These are phyloP conservation scores for Aureobasidium sp. DNA, from an alignment of 2,329 filamentous ascomycete genomes.

Conservation along the genomic window DNA sequence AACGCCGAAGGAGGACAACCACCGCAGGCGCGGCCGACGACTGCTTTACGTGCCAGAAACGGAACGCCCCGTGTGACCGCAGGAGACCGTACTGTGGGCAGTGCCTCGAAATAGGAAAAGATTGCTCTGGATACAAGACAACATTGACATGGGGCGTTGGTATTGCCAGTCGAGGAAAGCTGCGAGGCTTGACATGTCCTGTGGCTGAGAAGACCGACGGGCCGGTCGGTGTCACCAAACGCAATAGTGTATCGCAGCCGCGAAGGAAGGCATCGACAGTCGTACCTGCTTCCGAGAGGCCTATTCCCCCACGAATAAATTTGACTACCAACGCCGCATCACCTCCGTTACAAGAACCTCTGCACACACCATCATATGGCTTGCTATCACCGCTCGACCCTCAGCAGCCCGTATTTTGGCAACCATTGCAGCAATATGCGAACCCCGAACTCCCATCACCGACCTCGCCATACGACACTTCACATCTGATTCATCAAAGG, in stretches of 20 bases:
- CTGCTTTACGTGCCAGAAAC: conserved; percentile 87
- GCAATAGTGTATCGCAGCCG: conserved; percentile 13
- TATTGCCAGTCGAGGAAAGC: conserved; percentile 89
- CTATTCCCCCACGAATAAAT: neutral
- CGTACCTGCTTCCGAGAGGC: neutral
- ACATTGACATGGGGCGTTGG: conserved; percentile 95
- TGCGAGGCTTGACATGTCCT: conserved; percentile 75
- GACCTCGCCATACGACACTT: neutral
- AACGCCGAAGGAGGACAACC: conserved; percentile 80
- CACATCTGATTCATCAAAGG: neutral
- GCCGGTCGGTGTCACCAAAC: conserved; percentile 21
- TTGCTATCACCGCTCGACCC: conserved; percentile 1
- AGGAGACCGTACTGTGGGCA: conserved; percentile 90
- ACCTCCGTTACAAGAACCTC: neutral
- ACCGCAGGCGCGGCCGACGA: conserved; percentile 86
- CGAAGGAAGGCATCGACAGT: conserved; percentile 20
- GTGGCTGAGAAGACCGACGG: conserved; percentile 39
- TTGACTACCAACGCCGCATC: neutral
- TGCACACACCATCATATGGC: neutral
- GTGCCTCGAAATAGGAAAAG: conserved; percentile 83
- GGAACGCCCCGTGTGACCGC: conserved; percentile 78
- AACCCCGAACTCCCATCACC: neutral
- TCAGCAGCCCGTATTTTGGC: conserved; percentile 2
- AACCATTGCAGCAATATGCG: neutral
- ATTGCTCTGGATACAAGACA: conserved; percentile 94